Percentiles rank a stretch among this genome's conserved stretches.
Conservation (phyloP, 306 rosid species). For the Quercus cerris region DNA sequence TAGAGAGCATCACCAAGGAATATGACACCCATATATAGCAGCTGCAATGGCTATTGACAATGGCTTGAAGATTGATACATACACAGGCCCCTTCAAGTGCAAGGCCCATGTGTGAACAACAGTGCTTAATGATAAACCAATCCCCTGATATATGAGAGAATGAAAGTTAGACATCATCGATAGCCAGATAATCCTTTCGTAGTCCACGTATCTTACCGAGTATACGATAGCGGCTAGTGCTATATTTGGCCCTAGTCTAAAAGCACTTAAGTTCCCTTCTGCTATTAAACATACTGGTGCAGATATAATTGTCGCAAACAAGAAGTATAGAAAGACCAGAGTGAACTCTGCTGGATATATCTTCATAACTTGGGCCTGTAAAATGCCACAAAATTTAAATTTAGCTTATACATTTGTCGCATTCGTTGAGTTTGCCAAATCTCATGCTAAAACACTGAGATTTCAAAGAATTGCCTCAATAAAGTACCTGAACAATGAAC, state of each 20-base stretch:
- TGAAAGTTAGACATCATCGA: background rate
- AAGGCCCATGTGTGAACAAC: slow-evolving; percentile 39
- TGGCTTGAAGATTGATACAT: slow-evolving; percentile 30
- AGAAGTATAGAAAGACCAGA: slow-evolving; percentile 42
- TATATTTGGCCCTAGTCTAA: slow-evolving; percentile 40
- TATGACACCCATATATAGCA: slow-evolving; percentile 15
- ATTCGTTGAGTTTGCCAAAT: background rate
- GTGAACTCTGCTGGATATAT: slow-evolving; percentile 44
- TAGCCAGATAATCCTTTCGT: background rate
- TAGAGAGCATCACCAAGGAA: slow-evolving; percentile 34
- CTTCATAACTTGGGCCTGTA: slow-evolving; percentile 31
- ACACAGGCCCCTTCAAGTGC: slow-evolving; percentile 31
- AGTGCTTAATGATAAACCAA: slow-evolving; percentile 23
- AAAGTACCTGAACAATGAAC: slow-evolving; percentile 47
- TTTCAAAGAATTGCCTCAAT: too few relatives aligned
- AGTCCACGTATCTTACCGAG: slow-evolving; percentile 30
- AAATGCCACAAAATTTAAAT: slow-evolving; percentile 2
- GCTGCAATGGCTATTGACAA: slow-evolving; percentile 41
- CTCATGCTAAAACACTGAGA: too few relatives aligned
- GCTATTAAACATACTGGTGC: slow-evolving; percentile 41
- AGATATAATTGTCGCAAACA: slow-evolving; percentile 39
- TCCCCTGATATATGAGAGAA: slow-evolving; percentile 13
- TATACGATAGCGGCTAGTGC: slow-evolving; percentile 31
- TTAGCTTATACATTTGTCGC: background rate
- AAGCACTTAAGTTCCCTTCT: slow-evolving; percentile 37